phyloP scores from a whole-genome alignment of 2,329 filamentous ascomycete species.

The Fusarium aywerte region DNA sequence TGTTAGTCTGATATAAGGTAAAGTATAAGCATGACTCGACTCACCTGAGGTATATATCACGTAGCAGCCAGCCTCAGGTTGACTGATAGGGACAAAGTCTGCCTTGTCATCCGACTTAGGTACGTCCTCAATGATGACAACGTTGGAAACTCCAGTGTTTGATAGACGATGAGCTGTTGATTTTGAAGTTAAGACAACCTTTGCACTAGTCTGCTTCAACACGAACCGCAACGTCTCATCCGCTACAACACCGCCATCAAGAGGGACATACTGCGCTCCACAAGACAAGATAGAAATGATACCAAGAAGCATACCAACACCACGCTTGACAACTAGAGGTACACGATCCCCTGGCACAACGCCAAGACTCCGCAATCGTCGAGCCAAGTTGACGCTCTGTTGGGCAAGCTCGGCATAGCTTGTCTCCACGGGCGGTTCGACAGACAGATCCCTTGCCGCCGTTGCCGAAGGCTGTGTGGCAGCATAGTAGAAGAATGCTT shows the following conservation, averaged over 20 bases:
- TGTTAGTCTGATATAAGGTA: not conserved
- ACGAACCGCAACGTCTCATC: conserved; percentile 61
- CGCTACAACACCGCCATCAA: conserved; percentile 65
- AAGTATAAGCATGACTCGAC: not conserved
- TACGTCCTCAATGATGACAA: conserved; percentile 48
- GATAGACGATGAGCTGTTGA: conserved; percentile 48
- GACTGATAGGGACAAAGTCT: not conserved
- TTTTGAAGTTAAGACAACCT: conserved; percentile 58
- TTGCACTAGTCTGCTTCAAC: conserved; percentile 57
- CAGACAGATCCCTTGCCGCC: conserved; percentile 54
- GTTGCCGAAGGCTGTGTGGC: conserved; percentile 51
- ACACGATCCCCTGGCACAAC: conserved; percentile 60
- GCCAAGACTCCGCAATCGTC: conserved; percentile 52
- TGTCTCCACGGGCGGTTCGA: conserved; percentile 47
- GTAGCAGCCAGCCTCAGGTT: conserved; percentile 54
- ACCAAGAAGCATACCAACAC: conserved; percentile 66
- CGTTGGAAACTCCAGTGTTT: conserved; percentile 23
- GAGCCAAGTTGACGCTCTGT: conserved; percentile 51
- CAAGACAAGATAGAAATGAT: conserved; percentile 66
- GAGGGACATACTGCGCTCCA: conserved; percentile 68
- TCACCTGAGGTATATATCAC: conserved; percentile 67
- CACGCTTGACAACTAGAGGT: conserved; percentile 65
- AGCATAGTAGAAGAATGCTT: conserved; percentile 53
- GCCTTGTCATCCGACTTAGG: not conserved
- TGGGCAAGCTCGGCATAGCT: conserved; percentile 59